A percentile compares a stretch with the other conserved stretches of the same genome.
Conservation (phyloP, 177 flowering plant genomes). For the Telopea speciosissima region DNA sequence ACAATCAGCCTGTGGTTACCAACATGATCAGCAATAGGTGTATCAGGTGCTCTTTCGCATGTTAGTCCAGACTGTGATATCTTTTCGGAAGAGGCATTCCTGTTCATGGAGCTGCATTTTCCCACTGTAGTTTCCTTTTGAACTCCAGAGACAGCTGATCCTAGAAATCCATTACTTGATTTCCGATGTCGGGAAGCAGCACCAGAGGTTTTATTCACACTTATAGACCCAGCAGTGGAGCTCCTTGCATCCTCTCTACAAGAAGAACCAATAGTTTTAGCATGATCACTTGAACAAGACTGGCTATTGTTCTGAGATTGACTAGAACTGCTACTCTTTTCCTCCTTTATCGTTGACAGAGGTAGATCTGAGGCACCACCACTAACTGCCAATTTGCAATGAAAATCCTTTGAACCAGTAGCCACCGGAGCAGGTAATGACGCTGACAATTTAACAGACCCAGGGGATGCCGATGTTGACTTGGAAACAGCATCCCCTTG, state of each 20-base stretch:
- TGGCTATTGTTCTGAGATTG: conserved; percentile 84
- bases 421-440: conserved; percentile 31
- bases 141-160: conserved; percentile 32
- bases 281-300: conserved; percentile 70
- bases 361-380: conserved; percentile 44
- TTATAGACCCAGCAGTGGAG: conserved; percentile 53
- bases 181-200: conserved; percentile 54
- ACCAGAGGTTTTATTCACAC: conserved; percentile 35
- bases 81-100: conserved; percentile 41
- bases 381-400: conserved; percentile 22
- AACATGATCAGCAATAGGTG: conserved; percentile 38
- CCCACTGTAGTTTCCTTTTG: conserved; percentile 46
- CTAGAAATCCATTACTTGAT: conserved; percentile 45
- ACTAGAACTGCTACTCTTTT: conserved; percentile 81
- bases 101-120: conserved; percentile 33
- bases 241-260: conserved; percentile 73
- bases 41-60: conserved; percentile 43
- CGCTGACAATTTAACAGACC: conserved; percentile 30
- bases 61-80: conserved; percentile 35
- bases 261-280: conserved; percentile 37
- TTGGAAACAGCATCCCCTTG: conserved; percentile 42
- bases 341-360: conserved; percentile 50
- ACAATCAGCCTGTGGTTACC: conserved; percentile 68
- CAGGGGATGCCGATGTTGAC: conserved; percentile 39
- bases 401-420: conserved; percentile 36